A percentile compares a stretch with the other conserved stretches of the same genome.
Evolutionary conservation across 441 rosid species (phyloP).

Genomic region (Arabidopsis hybrid): DNA sequence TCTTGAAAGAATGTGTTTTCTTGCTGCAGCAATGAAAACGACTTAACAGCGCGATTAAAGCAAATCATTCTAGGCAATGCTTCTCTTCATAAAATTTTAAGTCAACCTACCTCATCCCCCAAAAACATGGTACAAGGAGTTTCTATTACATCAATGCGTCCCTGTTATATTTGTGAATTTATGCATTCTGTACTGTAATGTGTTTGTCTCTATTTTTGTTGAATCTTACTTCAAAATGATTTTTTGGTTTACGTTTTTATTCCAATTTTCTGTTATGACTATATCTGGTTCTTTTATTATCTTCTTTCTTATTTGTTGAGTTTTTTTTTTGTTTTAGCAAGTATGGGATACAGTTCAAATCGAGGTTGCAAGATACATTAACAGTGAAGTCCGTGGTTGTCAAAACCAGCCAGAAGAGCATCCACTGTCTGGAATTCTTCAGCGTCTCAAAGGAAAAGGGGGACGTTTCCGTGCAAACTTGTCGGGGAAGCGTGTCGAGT

Average conservation of each 20-base stretch:
- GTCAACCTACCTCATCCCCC: slow-evolving; percentile 55
- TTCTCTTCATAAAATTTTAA: slow-evolving; percentile 58
- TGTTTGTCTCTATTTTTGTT: not conserved
- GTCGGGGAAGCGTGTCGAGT: slow-evolving; percentile 97
- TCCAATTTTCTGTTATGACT: not conserved
- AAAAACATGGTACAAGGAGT: slow-evolving; percentile 58
- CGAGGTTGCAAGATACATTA: slow-evolving; percentile 80
- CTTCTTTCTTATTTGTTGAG: slow-evolving; percentile 41
- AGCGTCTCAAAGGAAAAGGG: slow-evolving; percentile 96
- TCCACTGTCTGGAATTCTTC: slow-evolving; percentile 81
- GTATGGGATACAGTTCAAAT: slow-evolving; percentile 88
- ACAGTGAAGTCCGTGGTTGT: slow-evolving; percentile 82
- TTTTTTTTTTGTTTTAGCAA: slow-evolving; percentile 51
- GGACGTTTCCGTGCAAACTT: slow-evolving; percentile 96
- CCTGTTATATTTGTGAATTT: too few relatives aligned
- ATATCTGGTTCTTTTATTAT: slow-evolving; percentile 18
- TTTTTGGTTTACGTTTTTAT: not conserved
- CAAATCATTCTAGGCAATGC: slow-evolving; percentile 77
- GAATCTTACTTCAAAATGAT: slow-evolving; percentile 1
- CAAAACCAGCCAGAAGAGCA: slow-evolving; percentile 54
- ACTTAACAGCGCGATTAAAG: slow-evolving; percentile 85
- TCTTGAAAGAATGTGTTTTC: slow-evolving; percentile 34
- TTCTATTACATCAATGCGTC: too few relatives aligned
- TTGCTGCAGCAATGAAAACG: slow-evolving; percentile 91
- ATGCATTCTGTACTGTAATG: too few relatives aligned